Evolutionary conservation across 1,284 basidiomycete genomes (phyloP).

Genomic region (Boletus smithii): DNA sequence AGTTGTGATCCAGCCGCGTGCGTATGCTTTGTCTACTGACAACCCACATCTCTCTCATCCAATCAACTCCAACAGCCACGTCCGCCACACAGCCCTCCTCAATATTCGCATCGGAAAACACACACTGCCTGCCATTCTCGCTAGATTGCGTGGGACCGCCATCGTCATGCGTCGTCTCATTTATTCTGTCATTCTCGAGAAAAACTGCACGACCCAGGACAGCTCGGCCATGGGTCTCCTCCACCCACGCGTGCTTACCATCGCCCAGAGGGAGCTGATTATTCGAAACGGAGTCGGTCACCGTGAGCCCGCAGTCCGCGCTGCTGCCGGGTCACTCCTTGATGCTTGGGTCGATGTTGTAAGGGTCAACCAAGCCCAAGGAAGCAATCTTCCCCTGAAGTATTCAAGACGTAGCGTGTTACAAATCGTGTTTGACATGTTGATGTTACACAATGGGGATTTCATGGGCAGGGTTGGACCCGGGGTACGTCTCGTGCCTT

Average conservation of each 20-base stretch:
- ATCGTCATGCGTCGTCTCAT: conserved; percentile 78
- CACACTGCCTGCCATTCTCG: conserved; percentile 70
- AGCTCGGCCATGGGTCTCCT: too few species aligned
- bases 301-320: conserved; percentile 77
- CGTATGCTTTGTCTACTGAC: conserved; percentile 33
- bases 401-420: conserved; percentile 81
- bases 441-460: conserved; percentile 85
- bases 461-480: conserved; percentile 60
- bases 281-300: conserved; percentile 87
- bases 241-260: conserved; percentile 67
- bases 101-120: too few species aligned
- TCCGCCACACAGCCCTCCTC: too few species aligned
- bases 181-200: conserved; percentile 63
- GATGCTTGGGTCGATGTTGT: too few species aligned
- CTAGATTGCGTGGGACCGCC: conserved; percentile 82
- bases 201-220: conserved; percentile 20
- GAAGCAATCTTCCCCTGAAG: conserved; percentile 70
- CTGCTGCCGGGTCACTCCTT: conserved; percentile 78
- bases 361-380: too few species aligned
- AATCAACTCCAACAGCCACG: too few species aligned
- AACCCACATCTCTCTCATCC: not conserved
- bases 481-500: too few species aligned
- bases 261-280: conserved; percentile 80
- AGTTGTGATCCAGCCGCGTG: conserved; percentile 84
- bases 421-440: conserved; percentile 86